Percentiles rank a stretch among this genome's conserved stretches.
Evolutionary conservation across 371 early-diverging fungal genomes (phyloP).

Genomic region (Hamiltosporidium magnivora): DNA sequence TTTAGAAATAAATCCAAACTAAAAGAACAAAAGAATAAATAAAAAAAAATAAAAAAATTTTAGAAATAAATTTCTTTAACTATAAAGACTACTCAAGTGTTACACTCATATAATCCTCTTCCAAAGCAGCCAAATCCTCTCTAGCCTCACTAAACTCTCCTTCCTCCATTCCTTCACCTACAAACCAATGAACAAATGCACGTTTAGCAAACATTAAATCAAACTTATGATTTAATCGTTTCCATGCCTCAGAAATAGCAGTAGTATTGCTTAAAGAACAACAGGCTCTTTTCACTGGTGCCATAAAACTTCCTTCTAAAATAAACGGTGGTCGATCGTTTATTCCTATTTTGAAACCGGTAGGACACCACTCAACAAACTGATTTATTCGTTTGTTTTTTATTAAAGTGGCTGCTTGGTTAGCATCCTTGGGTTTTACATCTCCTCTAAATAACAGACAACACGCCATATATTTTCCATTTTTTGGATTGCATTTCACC

Average conservation of each 20-base stretch:
- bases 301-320: constrained; percentile 77
- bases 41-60: no score
- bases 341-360: constrained; percentile 89
- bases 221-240: constrained; percentile 80
- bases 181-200: constrained; percentile 95
- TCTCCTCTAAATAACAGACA: constrained; percentile 82
- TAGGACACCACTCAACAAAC: constrained; percentile 93
- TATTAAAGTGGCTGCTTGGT: constrained; percentile 68
- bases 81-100: constrained; percentile 60
- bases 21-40: no score
- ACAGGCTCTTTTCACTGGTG: constrained; percentile 75
- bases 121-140: constrained; percentile 94
- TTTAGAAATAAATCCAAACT: no score
- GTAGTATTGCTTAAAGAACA: constrained; percentile 87
- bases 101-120: constrained; percentile 95
- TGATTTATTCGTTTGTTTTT: constrained; percentile 75
- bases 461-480: constrained; percentile 88
- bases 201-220: constrained; percentile 87
- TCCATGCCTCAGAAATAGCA: constrained; percentile 85
- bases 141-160: constrained; percentile 98
- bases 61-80: no score
- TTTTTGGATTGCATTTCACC: constrained; percentile 82
- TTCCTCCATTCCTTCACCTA: constrained; percentile 76
- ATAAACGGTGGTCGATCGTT: constrained; percentile 73
- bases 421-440: constrained; percentile 68